Evolutionary conservation across 257 asterid genomes (phyloP), one percentile per base, ranked within the genome.

Genomic region (Lycium ferocissimum): DNA sequence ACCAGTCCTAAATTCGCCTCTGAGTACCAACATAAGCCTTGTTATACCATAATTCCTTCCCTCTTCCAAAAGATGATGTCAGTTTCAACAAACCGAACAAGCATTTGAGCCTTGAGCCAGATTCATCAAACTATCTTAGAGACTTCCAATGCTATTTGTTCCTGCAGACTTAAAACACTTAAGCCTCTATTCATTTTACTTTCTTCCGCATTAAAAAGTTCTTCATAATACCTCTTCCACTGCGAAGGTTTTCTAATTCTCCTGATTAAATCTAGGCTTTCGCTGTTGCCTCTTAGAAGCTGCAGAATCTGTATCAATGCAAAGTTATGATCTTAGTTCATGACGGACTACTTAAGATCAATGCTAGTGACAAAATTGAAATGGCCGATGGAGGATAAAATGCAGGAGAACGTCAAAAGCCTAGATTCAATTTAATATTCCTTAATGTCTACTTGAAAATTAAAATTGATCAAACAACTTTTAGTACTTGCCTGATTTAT

Each of bases 171-270:
- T 7, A 81, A 59, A 84, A 81, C 81, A 57, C 45, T 84, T 35
- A 82, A 72, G 72, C 81, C 89, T 22, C 86, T 80, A 69, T 40
- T 82, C 54, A 33, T 61, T 83, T 88, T 81, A 89, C 89, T 86
- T 75, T 90, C 94, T 62, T 95, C 98, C 6, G 95, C 89, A 58
- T 91, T 91, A 85, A 96, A 95, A 15, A 96, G 93, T 88, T 93
- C 97, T 89, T 89, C 94, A 61, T 95, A 96, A 80, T 95, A 93
- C 89, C 88, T 93, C 90, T 92, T 95, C 99, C 97, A 94, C 79
- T 94, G 92, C 1, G 98, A 92, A 17, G 94, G 95, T 89, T 90
- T 93, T 78, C 92, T 95, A 80, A 93, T 86, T 83, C 92, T 92
- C 73, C 78, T 90, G 63, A 95, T 92, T 89, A 95, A 66, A 53